Base-by-base conservation (phyloP, 106 monocot genomes). In the Allium cepa region DNA sequence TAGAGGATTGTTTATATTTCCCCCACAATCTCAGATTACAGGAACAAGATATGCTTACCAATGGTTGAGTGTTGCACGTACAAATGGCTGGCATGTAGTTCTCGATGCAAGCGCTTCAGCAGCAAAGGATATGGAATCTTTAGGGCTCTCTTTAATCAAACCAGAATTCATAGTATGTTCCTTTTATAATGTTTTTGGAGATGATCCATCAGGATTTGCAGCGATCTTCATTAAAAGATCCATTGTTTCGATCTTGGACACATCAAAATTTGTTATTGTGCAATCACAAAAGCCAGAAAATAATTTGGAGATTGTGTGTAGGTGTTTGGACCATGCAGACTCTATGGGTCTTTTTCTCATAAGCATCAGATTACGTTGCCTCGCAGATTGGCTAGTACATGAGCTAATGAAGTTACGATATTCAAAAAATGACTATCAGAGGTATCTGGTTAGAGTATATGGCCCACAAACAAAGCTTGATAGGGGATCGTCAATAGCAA, bases 101-200 rank as follows among this genome's bases (percentile, higher is more conserved):
- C 79, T 89, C 9, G 89, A 93, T 47, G 83, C 88, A 14, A 79
- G 83, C 17, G 78, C 86, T 0, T 36, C 90, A 17, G 93, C 81
- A 11, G 79, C 93, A 0, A 93, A 93, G 79, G 93, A 89, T 46
- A 64, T 87, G 77, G 88, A 84, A 52, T 77, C 89, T 16, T 56
- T 93, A 14, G 93, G 93, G 0, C 72, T 93, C 53, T 85, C 93
- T 9, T 56, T 93, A 3, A 79, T 93, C 65, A 71, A 78, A 28
- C 93, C 93, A 22, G 86, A 93, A 59, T 89, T 93, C 68, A 76
- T 93, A 58, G 62, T 93, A 47, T 93, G 89, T 73, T 90, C 90
- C 45, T 93, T 93, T 78, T 93, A 65, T 75, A 90, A 90, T 60
- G 81, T 93, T 26, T 82, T 86, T 49, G 93, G 93, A 10, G 86